phyloP scores from a whole-genome alignment of 257 asterid species.

The Jacaranda copaia region DNA sequence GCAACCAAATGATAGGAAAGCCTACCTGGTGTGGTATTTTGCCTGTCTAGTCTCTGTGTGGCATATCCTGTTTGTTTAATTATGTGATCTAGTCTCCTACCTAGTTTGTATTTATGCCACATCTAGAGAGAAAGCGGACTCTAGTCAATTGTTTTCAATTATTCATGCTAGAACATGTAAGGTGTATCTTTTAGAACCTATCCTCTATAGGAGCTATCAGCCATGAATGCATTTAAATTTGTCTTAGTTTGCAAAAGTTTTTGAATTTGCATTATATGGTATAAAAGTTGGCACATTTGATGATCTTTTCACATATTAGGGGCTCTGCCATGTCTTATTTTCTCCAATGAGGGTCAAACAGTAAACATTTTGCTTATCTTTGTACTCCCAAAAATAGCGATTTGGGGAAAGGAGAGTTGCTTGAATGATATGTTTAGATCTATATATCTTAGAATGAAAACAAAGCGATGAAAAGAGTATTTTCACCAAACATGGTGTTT shows the following conservation, averaged over 20 bases:
- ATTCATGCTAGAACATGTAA: neutral
- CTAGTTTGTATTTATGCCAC: neutral
- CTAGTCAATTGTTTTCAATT: neutral
- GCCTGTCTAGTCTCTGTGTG: neutral
- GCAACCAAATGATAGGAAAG: too few relatives aligned
- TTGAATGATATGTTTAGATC: neutral
- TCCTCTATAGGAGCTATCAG: neutral
- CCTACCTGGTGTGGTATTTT: neutral
- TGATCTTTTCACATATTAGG: neutral
- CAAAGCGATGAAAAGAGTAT: neutral
- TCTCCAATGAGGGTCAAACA: neutral
- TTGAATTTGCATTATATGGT: neutral
- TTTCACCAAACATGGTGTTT: neutral
- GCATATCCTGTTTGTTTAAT: neutral
- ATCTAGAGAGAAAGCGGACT: neutral
- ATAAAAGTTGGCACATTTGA: neutral
- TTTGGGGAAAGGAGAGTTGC: neutral
- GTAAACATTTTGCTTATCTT: neutral
- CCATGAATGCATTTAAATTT: neutral
- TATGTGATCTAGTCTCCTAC: conserved; percentile 3
- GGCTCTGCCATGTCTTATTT: neutral
- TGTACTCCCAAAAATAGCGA: neutral
- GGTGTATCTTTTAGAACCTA: neutral
- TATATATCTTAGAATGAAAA: neutral
- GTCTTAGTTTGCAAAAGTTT: neutral